Base-by-base conservation (phyloP, 2,329 filamentous ascomycete species). In the Cordyceps javanica region DNA sequence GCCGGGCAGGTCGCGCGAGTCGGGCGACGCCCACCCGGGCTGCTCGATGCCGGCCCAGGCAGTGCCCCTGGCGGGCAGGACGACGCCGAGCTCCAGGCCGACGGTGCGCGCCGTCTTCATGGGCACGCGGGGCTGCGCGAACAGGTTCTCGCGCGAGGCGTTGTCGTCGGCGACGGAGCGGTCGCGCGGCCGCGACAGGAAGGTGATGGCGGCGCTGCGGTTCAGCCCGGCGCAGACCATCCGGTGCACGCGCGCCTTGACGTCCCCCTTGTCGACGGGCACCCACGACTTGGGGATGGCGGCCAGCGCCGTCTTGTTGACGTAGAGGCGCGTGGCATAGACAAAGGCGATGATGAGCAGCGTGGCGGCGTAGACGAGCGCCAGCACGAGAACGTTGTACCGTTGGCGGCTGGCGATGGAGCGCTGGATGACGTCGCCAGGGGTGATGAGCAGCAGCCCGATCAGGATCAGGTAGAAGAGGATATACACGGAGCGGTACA, bases 281-380 rank as follows among this genome's bases (percentile, higher is more conserved):
- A 96, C 82, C 82, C 90, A 95, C 55, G 83, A 77, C 70, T 93
- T 94, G 1, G 94, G 94, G 59, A 99, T 96, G 4, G 84, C 86
- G 19, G 86, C 83, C 9, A 97, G 80, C 9, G 89, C 85, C 46
- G 82, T 88, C 61, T 90, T 85, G 67, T 90, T 95, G 55, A 93
- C 90, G 73, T 93, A 97, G 21, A 97, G 82, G n/a, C 94, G 82
- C 55, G 86, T 83, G 57, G 86, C 82, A 70, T 96, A 97, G 66
- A 97, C 83, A 65, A 96, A 84, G 45, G 83, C 72, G 44, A 90
- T 82, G 55, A 91, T 74, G 46, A 89, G 61, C 46, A 88, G 77
- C 14, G 90, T 91, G 49, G 91, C 75, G 58, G 92, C 73, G 69
- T 95, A 95, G 65, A 82, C 82, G 59, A 89, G 85, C 55, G 83